Conservation (phyloP, 805 yeast genomes). For the Metahyphopichia silvanorum region DNA sequence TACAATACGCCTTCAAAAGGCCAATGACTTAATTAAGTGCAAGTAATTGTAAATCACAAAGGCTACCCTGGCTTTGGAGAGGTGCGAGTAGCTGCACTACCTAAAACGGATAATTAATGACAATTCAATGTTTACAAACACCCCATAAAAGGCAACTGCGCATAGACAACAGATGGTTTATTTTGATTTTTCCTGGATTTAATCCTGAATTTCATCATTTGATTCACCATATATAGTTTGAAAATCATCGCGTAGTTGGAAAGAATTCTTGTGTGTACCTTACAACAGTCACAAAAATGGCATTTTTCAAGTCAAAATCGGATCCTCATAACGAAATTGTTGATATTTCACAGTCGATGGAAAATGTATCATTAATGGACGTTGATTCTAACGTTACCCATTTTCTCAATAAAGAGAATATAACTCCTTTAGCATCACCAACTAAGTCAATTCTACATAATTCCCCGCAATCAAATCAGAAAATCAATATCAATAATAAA, state of each 20-base stretch:
- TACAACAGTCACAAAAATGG: not conserved
- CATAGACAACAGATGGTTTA: constrained; percentile 1
- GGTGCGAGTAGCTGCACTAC: no score
- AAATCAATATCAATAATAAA: constrained; percentile 3
- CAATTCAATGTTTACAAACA: constrained; percentile 1
- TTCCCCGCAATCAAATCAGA: constrained; percentile 15
- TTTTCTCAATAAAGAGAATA: constrained; percentile 30
- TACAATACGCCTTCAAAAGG: no score
- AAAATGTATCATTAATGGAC: constrained; percentile 43
- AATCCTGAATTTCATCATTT: not conserved
- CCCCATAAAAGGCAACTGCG: constrained; percentile 1
- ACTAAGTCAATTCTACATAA: constrained; percentile 33
- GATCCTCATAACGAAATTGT: constrained; percentile 20
- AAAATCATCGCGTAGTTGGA: not conserved
- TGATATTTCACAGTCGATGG: constrained; percentile 40
- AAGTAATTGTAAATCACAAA: no score
- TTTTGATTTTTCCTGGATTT: constrained; percentile 6
- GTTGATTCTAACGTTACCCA: constrained; percentile 29
- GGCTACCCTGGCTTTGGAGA: no score
- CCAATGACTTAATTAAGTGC: no score
- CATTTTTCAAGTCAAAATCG: not conserved
- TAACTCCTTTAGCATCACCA: constrained; percentile 34
- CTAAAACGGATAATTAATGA: no score
- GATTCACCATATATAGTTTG: not conserved
- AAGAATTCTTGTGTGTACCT: not conserved